A percentile compares a stretch with the other conserved stretches of the same genome.
Evolutionary conservation across 2,329 filamentous ascomycete species (phyloP).

Genomic region (Diaporthe batatas): DNA sequence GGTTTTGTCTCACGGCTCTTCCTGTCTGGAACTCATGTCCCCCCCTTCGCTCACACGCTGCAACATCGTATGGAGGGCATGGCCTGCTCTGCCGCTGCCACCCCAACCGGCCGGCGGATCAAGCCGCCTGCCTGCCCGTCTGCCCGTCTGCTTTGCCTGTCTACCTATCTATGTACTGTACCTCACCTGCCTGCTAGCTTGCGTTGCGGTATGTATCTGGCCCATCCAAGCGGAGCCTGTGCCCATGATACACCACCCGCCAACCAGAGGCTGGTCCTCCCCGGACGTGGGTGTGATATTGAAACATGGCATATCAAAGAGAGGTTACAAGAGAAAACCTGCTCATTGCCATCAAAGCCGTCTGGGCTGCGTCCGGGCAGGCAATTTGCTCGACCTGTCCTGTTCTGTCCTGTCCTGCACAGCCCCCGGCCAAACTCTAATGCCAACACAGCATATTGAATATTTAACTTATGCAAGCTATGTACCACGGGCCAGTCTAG

Average conservation of each 20-base stretch:
- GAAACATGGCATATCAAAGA: slow-evolving; percentile 22
- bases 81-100: background rate
- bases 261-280: slow-evolving; percentile 14
- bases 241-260: slow-evolving; percentile 20
- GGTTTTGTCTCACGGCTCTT: slow-evolving; percentile 30
- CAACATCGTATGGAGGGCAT: slow-evolving; percentile 24
- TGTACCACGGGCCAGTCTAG: background rate
- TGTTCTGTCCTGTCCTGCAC: background rate
- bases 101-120: no score
- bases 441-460: slow-evolving; percentile 7
- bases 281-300: slow-evolving; percentile 20
- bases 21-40: background rate
- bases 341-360: background rate
- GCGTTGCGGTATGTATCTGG: background rate
- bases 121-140: no score
- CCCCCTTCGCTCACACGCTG: background rate
- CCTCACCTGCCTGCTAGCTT: background rate
- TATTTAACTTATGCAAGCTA: background rate
- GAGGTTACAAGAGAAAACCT: slow-evolving; percentile 16
- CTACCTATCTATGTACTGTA: no score
- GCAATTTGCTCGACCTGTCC: background rate
- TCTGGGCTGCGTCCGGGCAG: background rate
- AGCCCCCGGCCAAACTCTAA: slow-evolving; percentile 26
- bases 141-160: no score
- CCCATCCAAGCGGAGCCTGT: slow-evolving; percentile 22